Percentiles rank a stretch among this genome's conserved stretches.
These are phyloP conservation scores for Suhomyces xylopsoci DNA, from an alignment of 805 yeast genomes.

Conservation along the genomic window DNA sequence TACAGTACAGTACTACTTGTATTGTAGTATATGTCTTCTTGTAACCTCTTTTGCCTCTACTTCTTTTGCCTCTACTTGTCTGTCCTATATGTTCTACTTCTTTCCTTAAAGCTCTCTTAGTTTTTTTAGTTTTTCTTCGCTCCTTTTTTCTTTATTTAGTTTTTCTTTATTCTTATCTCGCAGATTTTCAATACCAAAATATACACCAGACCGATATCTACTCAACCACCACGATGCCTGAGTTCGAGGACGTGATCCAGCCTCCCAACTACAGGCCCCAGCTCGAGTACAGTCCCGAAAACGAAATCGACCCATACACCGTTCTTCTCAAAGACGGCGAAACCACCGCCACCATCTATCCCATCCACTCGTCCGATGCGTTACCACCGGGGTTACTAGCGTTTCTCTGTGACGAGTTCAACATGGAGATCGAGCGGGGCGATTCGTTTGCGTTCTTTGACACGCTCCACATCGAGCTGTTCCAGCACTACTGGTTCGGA, in stretches of 20 bases:
- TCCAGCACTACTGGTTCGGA: slow-evolving; percentile 85
- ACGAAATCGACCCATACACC: slow-evolving; percentile 60
- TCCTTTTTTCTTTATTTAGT: too few species aligned
- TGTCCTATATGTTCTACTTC: too few species aligned
- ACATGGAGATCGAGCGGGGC: slow-evolving; percentile 87
- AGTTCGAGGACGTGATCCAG: slow-evolving; percentile 49
- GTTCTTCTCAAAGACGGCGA: slow-evolving; percentile 82
- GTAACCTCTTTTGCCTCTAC: too few species aligned
- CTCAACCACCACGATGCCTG: slow-evolving; percentile 41
- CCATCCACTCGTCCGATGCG: slow-evolving; percentile 62
- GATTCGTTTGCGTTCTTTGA: slow-evolving; percentile 86
- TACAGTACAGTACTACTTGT: too few species aligned
- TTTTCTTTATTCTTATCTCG: too few species aligned
- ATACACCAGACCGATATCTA: slow-evolving; percentile 15
- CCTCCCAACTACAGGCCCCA: slow-evolving; percentile 45
- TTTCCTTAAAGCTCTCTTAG: too few species aligned
- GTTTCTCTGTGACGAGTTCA: slow-evolving; percentile 86
- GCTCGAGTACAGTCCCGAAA: slow-evolving; percentile 33
- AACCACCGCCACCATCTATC: slow-evolving; percentile 90
- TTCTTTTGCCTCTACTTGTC: too few species aligned
- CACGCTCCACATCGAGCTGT: slow-evolving; percentile 69
- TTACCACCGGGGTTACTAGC: slow-evolving; percentile 77
- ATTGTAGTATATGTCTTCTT: too few species aligned
- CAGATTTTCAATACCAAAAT: not conserved
- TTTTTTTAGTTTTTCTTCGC: too few species aligned